Evolutionary conservation across 208 protist genomes (phyloP).

Genomic region (Entamoeba histolytica): DNA sequence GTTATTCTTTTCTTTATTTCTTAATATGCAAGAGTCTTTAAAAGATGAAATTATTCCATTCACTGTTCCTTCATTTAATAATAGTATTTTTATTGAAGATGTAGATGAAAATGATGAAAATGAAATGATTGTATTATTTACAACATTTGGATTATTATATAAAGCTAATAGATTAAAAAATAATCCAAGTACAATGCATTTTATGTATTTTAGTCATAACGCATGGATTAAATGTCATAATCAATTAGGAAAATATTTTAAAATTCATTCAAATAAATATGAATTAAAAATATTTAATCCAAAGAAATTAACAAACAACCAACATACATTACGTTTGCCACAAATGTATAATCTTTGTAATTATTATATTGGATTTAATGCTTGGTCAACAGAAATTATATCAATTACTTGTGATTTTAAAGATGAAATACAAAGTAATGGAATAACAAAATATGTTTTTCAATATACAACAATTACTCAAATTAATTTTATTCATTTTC

Average conservation of each 20-base stretch:
- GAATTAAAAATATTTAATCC: not conserved
- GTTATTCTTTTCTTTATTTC: no score
- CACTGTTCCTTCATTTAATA: not conserved
- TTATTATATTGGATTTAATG: not conserved
- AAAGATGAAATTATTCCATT: not conserved
- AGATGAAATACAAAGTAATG: not conserved
- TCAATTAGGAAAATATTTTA: not conserved
- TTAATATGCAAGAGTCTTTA: no score
- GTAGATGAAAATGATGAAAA: not conserved
- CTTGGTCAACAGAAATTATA: not conserved
- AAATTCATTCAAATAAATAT: not conserved
- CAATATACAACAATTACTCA: not conserved
- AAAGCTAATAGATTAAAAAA: not conserved
- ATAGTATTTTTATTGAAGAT: not conserved
- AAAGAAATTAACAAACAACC: not conserved
- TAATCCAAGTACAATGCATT: not conserved
- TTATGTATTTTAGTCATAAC: not conserved
- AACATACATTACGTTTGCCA: not conserved
- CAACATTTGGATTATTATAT: not conserved
- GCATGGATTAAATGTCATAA: not conserved
- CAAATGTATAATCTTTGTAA: not conserved
- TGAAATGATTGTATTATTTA: not conserved
- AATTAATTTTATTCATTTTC: not conserved
- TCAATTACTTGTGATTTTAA: not conserved
- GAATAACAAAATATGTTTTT: not conserved